Base-by-base conservation (phyloP, 139 green algal genomes). In the Nannochloris sp. region DNA sequence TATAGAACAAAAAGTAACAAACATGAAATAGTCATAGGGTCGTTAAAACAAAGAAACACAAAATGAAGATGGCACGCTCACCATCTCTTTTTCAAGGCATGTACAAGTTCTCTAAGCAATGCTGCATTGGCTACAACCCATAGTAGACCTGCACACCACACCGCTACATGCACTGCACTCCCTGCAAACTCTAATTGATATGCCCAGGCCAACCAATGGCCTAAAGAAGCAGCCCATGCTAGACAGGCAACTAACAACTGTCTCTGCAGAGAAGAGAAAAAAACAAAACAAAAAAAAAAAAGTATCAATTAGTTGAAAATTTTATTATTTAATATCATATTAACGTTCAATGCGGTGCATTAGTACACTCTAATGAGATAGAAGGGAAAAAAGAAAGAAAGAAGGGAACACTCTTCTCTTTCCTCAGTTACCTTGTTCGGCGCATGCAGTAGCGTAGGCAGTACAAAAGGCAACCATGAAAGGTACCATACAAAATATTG, bases 401-500 rank as follows among this genome's bases (percentile, higher is more conserved):
- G 10, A 59, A 9, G 12, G 10, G 12, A 59, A 59, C 9, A 25
- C 9, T 12, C 29, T 9, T 45, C 9, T 64, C 37, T 33, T 51
- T 27, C 10, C 14, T 46, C 0, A 14, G 36, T 24, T 37, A 65
- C 57, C 67, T 53, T 38, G 48, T 61, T 63, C 2, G 12, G 19
- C 6, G 61, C 54, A 0, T 36, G 39, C 23, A 45, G 12, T 33
- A 91, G 36, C 1, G 54, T 15, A 7, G 80, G 81, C 61, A 95
- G 59, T 24, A 78, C 69, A 51, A 96, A 55, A 6, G 91, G 92
- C 53, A 95, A 42, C 32, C 96, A 81, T 42, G 68, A 67, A n/a
- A 96, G 76, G 65, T 84, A 97, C 92, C 92, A 97, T 3, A 97
- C 92, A 85, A 97, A 97, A 75, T 97, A 97, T 77, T 97, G 92